These are phyloP conservation scores for Luzula sylvatica DNA, from an alignment of 176 grass and related monocot species.

Conservation along the genomic window DNA sequence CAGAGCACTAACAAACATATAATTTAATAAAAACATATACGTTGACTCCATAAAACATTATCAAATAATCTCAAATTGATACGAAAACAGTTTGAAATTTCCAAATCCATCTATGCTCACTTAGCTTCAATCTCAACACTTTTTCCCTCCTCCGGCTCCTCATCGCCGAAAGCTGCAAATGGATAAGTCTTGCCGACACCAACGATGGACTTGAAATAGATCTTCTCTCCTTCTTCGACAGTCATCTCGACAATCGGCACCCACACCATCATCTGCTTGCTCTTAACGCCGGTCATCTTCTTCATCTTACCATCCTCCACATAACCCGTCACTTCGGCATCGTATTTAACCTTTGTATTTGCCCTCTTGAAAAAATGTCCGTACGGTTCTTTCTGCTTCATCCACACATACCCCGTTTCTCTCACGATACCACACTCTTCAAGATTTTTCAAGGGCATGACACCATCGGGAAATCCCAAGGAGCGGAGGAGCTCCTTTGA, in stretches of 20 bases:
- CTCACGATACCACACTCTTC: slow-evolving; percentile 76
- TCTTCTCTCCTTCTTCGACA: slow-evolving; percentile 35
- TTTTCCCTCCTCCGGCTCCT: slow-evolving; percentile 12
- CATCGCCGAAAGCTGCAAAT: slow-evolving; percentile 46
- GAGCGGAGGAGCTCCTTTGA: slow-evolving; percentile 65
- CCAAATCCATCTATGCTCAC: background rate
- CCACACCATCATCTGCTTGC: slow-evolving; percentile 89
- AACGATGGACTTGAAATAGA: slow-evolving; percentile 81
- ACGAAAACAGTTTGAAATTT: background rate
- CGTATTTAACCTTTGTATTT: slow-evolving; percentile 53
- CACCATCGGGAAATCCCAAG: slow-evolving; percentile 56
- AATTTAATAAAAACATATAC: slow-evolving; percentile 1
- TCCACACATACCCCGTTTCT: slow-evolving; percentile 88
- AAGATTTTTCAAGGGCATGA: slow-evolving; percentile 69
- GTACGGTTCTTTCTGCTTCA: slow-evolving; percentile 60
- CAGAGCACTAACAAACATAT: background rate
- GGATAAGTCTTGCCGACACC: slow-evolving; percentile 76
- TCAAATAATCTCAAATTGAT: slow-evolving; percentile 14
- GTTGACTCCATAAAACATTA: background rate
- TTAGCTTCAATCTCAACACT: slow-evolving; percentile 6
- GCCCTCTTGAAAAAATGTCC: slow-evolving; percentile 73
- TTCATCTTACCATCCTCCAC: slow-evolving; percentile 78
- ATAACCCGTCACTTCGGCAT: slow-evolving; percentile 75
- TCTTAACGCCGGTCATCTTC: slow-evolving; percentile 71
- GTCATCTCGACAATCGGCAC: slow-evolving; percentile 87